Base-by-base conservation (phyloP, 495 filamentous ascomycete genomes). In the Lasiosphaeriaceae sp. region DNA sequence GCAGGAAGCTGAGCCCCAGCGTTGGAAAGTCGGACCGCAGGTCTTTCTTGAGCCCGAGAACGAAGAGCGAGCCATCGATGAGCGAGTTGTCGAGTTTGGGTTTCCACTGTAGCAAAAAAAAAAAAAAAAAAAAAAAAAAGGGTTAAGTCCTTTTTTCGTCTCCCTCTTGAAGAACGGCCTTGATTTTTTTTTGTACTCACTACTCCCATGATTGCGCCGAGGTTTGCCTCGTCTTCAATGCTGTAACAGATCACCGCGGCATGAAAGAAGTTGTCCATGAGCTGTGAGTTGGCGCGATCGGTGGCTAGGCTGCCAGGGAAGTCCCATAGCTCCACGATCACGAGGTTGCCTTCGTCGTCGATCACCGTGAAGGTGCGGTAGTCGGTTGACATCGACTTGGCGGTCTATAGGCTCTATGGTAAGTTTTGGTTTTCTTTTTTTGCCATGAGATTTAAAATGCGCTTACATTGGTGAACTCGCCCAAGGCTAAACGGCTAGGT, bases 271-370 rank as follows among this genome's bases (percentile, higher is more conserved):
- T 50, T 63, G 2, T 55, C 48, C 4, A 57, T 46, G 3, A 65
- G 52, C 5, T 53, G 56, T 3, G 39, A 34, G 21, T 22, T 14
- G 50, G 5, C 24, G 19, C 19, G 26, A 11, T 55, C 37, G 34
- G 39, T 34, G 21, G 41, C 45, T 11, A 59, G 21, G 2, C 35
- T 45, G 8, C 66, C 66, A 2, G 66, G 67, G 47, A 70, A 61
- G 47, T 69, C 69, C 64, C 67, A 71, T 3, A 71, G 22, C 65
- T 70, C 66, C 20, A 70, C 47, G 6, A 46, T 52, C 11, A 65
- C 47, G 23, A 58, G 31, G 20, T 44, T 2, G 11, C 41, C 43
- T 9, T 56, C 45, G 45, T 60, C 53, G n/a, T 23, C n/a, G 37
- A 45, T 8, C 7, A 56, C 46, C 29, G 55, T 45, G n/a, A 68